Evolutionary conservation across 148 eudicot genomes (phyloP), one percentile per base, ranked within the genome.

Genomic region (Hydrangea macrophylla): DNA sequence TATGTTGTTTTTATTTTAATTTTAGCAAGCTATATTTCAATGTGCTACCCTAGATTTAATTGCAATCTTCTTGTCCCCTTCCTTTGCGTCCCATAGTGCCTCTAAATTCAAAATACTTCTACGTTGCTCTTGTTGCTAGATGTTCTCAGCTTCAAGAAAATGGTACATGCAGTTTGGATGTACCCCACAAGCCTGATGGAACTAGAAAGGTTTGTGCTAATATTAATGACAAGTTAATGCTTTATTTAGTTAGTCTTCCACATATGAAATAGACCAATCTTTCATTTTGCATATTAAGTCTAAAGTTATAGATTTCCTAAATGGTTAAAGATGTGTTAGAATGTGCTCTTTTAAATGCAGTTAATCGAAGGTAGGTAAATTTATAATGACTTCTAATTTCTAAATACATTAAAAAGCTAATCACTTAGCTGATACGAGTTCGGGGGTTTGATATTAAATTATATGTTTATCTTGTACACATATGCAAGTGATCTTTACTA

Each of bases 171-270:
- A 51, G 64, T 59, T 62, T 36, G 55, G 71, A 74, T 40, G 72
- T 58, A 22, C 73, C 85, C 58, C 53, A 54, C 45, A 69, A 40
- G 60, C 64, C 81, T 37, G 70, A 65, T 70, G 75, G 32, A 64
- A 70, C 76, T 23, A 80, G 65, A 71, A 86, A 86, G 94, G 97
- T 91, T 32, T 65, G 70, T 64, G 26, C 23, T 30, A 48, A 20
- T 1, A 32, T 22, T 20, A 40, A 26, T 50, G 12, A n/a, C n/a
- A n/a, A n/a, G n/a, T n/a, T n/a, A n/a, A n/a, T 50, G 39, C 65
- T 65, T 7, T 40, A 12, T 5, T 30, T 35, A n/a, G n/a, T 54
- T 6, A 31, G n/a, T 53, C 8, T 51, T 54, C 28, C 12, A 40
- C 15, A 1, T 42, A 17, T 44, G 64, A 30, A 6, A 25, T 64